phyloP scores from a whole-genome alignment of 192 early-diverging fungal genomes.

The Entomortierella parvispora region DNA sequence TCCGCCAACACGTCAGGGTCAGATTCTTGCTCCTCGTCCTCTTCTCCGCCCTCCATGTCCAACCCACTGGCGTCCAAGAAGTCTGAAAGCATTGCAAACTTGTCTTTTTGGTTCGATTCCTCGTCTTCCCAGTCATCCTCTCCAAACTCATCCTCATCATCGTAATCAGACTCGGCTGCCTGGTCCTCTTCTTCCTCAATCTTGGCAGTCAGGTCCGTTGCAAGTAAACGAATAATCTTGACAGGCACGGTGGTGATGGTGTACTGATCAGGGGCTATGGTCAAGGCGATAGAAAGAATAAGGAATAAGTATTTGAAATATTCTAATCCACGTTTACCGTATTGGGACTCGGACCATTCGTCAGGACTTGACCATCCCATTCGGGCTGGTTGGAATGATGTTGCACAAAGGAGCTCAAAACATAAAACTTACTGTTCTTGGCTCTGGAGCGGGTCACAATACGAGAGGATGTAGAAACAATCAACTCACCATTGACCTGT shows the following conservation, averaged over 20 bases:
- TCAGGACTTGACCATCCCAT: no score
- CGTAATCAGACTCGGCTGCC: slow-evolving; percentile 64
- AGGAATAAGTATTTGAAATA: slow-evolving; percentile 2
- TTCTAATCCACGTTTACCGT: no score
- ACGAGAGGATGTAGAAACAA: slow-evolving; percentile 58
- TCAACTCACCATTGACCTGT: slow-evolving; percentile 85
- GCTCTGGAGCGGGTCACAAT: slow-evolving; percentile 69
- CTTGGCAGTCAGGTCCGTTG: slow-evolving; percentile 82
- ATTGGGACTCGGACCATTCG: no score
- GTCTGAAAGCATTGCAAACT: slow-evolving; percentile 34
- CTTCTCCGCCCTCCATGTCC: slow-evolving; percentile 52
- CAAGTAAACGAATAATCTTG: slow-evolving; percentile 88
- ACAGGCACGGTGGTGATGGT: slow-evolving; percentile 78
- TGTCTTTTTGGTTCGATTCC: slow-evolving; percentile 60
- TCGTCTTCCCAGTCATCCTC: slow-evolving; percentile 65
- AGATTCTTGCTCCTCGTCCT: slow-evolving; percentile 67
- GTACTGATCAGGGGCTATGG: slow-evolving; percentile 80
- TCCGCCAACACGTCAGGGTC: slow-evolving; percentile 74
- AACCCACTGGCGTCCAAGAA: slow-evolving; percentile 26
- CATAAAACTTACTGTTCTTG: slow-evolving; percentile 47
- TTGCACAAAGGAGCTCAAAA: not conserved
- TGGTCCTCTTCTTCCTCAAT: slow-evolving; percentile 62
- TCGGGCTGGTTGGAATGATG: not conserved
- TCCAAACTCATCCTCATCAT: slow-evolving; percentile 55
- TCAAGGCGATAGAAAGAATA: not conserved